Percentiles rank a stretch among this genome's conserved stretches.
Evolutionary conservation across 2,329 filamentous ascomycete genomes (phyloP).

Genomic region (Ilyonectria destructans): DNA sequence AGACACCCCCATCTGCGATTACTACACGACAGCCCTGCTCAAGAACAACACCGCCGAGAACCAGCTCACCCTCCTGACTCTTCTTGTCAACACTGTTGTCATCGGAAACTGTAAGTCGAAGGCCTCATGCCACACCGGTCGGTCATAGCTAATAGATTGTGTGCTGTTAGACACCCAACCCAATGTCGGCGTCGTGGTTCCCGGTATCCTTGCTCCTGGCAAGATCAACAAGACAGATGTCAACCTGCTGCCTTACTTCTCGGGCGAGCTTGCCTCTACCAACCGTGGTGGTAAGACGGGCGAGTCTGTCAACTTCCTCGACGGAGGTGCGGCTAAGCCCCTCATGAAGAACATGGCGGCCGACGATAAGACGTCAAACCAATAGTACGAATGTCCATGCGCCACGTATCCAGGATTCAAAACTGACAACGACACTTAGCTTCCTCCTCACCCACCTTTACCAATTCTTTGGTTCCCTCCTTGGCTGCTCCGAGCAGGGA

Average conservation of each 20-base stretch:
- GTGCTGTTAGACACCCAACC: constrained; percentile 63
- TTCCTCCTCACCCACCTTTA: constrained; percentile 75
- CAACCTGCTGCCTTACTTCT: constrained; percentile 74
- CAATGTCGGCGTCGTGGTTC: constrained; percentile 67
- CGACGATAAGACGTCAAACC: constrained; percentile 65
- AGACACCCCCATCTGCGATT: constrained; percentile 72
- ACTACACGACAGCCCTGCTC: constrained; percentile 74
- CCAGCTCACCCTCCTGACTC: constrained; percentile 69
- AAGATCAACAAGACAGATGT: constrained; percentile 66
- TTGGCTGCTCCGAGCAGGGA: constrained; percentile 69
- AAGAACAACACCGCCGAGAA: constrained; percentile 73
- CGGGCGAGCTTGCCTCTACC: constrained; percentile 67
- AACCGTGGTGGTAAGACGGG: constrained; percentile 65
- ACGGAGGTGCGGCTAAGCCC: constrained; percentile 71
- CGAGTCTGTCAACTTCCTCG: constrained; percentile 72
- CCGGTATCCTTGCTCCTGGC: constrained; percentile 71
- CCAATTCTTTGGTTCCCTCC: constrained; percentile 72
- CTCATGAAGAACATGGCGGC: constrained; percentile 71
- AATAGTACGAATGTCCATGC: constrained; percentile 64
- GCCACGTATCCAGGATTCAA: background rate
- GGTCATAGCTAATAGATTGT: background rate
- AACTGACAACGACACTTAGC: constrained; percentile 50
- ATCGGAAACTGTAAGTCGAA: constrained; percentile 71
- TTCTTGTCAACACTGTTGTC: constrained; percentile 75
- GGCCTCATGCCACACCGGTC: background rate